Conservation (phyloP, 352 stramenopile genomes). For the Pythium vanterpoolii region DNA sequence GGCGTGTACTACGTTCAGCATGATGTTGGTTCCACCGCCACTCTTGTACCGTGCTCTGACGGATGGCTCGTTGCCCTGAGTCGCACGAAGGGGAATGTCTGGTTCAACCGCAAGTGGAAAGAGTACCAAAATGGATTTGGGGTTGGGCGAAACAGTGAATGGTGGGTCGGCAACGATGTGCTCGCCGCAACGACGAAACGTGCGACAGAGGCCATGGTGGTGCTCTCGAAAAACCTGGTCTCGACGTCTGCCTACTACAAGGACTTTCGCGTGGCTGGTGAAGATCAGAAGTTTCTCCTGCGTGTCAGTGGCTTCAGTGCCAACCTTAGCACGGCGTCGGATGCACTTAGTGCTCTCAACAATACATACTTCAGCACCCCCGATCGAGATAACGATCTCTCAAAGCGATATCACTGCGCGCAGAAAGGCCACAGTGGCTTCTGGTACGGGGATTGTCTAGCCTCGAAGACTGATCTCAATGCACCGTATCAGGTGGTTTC, state of each 20-base stretch:
- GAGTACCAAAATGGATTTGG: constrained; percentile 61
- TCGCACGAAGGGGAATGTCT: constrained; percentile 40
- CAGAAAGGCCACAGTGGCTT: constrained; percentile 48
- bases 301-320: constrained; percentile 35
- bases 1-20: constrained; percentile 52
- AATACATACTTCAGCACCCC: constrained; percentile 61
- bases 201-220: constrained; percentile 40
- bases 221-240: constrained; percentile 46
- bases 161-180: constrained; percentile 56
- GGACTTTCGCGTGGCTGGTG: constrained; percentile 40
- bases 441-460: constrained; percentile 49
- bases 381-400: constrained; percentile 52
- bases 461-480: constrained; percentile 45
- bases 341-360: constrained; percentile 41
- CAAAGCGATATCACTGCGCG: constrained; percentile 42
- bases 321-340: constrained; percentile 32
- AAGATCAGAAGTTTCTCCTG: constrained; percentile 47
- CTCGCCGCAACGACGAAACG: constrained; percentile 34
- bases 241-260: constrained; percentile 41
- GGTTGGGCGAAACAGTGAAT: constrained; percentile 38
- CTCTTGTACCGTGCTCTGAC: constrained; percentile 43
- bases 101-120: constrained; percentile 59
- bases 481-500: constrained; percentile 45
- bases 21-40: constrained; percentile 22
- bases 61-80: constrained; percentile 58